Evolutionary conservation across 1,139 yeast species (phyloP).

Genomic region (Candida sp.): DNA sequence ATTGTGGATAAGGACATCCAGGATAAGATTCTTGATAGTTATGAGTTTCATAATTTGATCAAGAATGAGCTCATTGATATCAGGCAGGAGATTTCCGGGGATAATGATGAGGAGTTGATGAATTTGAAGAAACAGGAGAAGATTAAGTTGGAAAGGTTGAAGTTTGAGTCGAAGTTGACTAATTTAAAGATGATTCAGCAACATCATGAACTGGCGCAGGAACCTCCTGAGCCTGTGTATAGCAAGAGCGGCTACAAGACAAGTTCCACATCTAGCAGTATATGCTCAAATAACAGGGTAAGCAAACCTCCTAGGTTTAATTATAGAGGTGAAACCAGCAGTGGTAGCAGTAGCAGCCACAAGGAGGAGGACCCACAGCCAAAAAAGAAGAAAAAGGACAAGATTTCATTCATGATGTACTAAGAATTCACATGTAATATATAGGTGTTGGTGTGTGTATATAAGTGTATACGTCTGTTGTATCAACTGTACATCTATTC

Average conservation of each 20-base stretch:
- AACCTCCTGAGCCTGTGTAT: neutral
- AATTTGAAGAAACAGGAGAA: slow-evolving; percentile 16
- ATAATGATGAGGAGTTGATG: slow-evolving; percentile 46
- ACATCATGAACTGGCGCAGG: slow-evolving; percentile 1
- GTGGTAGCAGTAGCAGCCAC: neutral
- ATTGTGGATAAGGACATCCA: slow-evolving; percentile 53
- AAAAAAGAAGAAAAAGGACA: slow-evolving; percentile 13
- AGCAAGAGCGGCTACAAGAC: slow-evolving; percentile 3
- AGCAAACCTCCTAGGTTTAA: slow-evolving; percentile 38
- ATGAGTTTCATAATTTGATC: slow-evolving; percentile 40
- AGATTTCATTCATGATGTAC: slow-evolving; percentile 20
- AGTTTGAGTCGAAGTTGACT: slow-evolving; percentile 13
- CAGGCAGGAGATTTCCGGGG: slow-evolving; percentile 34
- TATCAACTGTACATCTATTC: slow-evolving; percentile 21
- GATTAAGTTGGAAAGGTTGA: slow-evolving; percentile 11
- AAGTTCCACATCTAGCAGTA: slow-evolving; percentile 15
- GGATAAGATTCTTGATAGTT: slow-evolving; percentile 49
- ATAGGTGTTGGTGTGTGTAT: slow-evolving; percentile 1
- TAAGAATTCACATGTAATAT: slow-evolving; percentile 5
- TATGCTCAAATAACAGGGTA: slow-evolving; percentile 25
- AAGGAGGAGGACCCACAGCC: slow-evolving; percentile 1
- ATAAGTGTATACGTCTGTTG: neutral
- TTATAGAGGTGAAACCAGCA: slow-evolving; percentile 14
- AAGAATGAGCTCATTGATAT: slow-evolving; percentile 40
- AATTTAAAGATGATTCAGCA: slow-evolving; percentile 59